These are phyloP conservation scores for Hymenoscyphus fructigenus DNA, from an alignment of 2,329 filamentous ascomycete species.

Conservation along the genomic window DNA sequence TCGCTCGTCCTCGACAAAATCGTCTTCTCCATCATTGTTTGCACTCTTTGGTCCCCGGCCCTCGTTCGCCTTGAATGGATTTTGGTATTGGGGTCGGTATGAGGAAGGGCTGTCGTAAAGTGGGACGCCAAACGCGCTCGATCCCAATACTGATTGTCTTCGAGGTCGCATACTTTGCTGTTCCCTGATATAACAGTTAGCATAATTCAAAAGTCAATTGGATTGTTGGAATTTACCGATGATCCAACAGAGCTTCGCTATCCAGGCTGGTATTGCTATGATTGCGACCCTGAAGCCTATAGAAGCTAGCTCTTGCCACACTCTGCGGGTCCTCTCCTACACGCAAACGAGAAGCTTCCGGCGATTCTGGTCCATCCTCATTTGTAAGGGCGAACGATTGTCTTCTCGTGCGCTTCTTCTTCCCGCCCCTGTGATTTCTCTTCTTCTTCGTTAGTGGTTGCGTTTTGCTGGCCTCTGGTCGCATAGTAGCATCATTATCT, in stretches of 20 bases:
- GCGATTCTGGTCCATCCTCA: constrained; percentile 44
- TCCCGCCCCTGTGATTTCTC: constrained; percentile 73
- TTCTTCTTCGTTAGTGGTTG: constrained; percentile 51
- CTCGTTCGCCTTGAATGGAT: constrained; percentile 34
- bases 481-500: constrained; percentile 20
- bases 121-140: constrained; percentile 38
- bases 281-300: constrained; percentile 53
- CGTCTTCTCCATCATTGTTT: constrained; percentile 53
- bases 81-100: constrained; percentile 36
- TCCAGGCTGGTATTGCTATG: constrained; percentile 84
- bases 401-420: constrained; percentile 72
- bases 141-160: constrained; percentile 52
- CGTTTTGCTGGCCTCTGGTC: constrained; percentile 17
- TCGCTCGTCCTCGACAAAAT: constrained; percentile 48
- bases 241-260: constrained; percentile 83
- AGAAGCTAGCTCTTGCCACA: constrained; percentile 43
- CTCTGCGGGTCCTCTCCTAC: constrained; percentile 32
- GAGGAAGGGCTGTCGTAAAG: constrained; percentile 37
- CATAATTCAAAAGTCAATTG: background rate
- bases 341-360: constrained; percentile 38
- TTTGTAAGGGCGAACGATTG: constrained; percentile 74
- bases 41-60: constrained; percentile 30
- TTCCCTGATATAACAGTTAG: constrained; percentile 34
- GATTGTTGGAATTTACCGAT: constrained; percentile 57
- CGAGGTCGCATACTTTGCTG: constrained; percentile 59